Percentiles rank a stretch among this genome's conserved stretches.
Conservation (phyloP, 1,139 yeast genomes). For the Candida buenavistaensis region DNA sequence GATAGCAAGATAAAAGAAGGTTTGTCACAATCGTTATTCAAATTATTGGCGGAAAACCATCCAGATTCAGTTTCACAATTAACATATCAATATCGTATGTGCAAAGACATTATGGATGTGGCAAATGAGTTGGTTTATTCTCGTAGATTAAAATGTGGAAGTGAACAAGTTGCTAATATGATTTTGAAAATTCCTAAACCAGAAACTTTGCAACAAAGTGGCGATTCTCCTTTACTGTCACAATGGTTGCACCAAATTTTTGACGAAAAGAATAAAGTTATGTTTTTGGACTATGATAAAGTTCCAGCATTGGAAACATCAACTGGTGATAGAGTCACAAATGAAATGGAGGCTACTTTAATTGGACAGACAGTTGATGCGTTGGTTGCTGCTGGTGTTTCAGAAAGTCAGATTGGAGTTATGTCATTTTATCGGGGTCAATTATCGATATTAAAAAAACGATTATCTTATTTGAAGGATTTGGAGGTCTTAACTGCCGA, state of each 20-base stretch:
- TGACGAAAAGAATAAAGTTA: constrained; percentile 48
- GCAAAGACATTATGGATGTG: constrained; percentile 79
- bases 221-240: constrained; percentile 10
- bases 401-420: constrained; percentile 66
- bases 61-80: constrained; percentile 75
- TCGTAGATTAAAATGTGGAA: constrained; percentile 77
- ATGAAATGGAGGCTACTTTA: constrained; percentile 68
- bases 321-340: constrained; percentile 68
- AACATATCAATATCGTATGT: constrained; percentile 89
- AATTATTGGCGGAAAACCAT: constrained; percentile 63
- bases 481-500: constrained; percentile 91
- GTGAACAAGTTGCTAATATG: constrained; percentile 59
- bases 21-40: constrained; percentile 76
- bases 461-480: constrained; percentile 37
- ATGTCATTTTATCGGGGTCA: constrained; percentile 91
- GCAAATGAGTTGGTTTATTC: constrained; percentile 80
- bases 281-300: constrained; percentile 77
- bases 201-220: constrained; percentile 12
- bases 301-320: constrained; percentile 59
- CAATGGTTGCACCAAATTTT: constrained; percentile 36
- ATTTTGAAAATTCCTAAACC: constrained; percentile 47
- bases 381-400: constrained; percentile 60
- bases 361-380: constrained; percentile 63
- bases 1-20: constrained; percentile 58
- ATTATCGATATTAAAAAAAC: constrained; percentile 52